Percentiles rank a stretch among this genome's conserved stretches.
Evolutionary conservation across 768 basidiomycete genomes (phyloP).

Genomic region (Suillus luteus): DNA sequence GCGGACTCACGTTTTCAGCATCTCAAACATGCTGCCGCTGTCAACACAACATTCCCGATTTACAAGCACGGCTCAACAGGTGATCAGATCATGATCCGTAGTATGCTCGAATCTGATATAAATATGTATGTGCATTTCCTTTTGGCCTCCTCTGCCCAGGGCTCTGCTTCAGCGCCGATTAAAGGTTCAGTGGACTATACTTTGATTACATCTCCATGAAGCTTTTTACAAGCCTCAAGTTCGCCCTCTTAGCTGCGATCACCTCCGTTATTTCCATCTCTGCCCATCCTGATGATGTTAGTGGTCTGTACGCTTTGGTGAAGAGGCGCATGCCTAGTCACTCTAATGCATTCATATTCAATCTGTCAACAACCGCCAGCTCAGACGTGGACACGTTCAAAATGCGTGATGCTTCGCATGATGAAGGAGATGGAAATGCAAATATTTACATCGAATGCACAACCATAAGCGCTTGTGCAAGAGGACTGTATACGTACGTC

Average conservation of each 20-base stretch:
- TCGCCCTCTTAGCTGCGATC: neutral
- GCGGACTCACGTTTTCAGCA: too few relatives aligned
- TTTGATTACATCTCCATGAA: constrained; percentile 5
- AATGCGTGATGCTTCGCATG: constrained; percentile 29
- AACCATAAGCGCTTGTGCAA: constrained; percentile 39
- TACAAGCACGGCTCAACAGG: too few relatives aligned
- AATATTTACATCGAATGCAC: constrained; percentile 36
- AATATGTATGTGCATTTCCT: neutral
- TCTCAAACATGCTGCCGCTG: too few relatives aligned
- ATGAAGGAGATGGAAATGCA: constrained; percentile 13
- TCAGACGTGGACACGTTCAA: constrained; percentile 33
- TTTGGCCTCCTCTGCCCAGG: neutral
- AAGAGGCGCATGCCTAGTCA: constrained; percentile 39
- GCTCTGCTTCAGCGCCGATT: neutral
- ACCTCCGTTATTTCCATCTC: neutral
- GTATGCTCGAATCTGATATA: neutral
- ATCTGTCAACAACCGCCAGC: constrained; percentile 23
- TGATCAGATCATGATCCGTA: neutral
- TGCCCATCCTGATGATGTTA: constrained; percentile 14
- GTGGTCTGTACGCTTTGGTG: constrained; percentile 38
- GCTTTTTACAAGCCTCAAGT: neutral
- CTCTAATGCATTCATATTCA: constrained; percentile 34
- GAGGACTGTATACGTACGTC: constrained; percentile 41
- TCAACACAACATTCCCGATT: too few relatives aligned
- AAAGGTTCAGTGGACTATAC: neutral